A percentile compares a stretch with the other conserved stretches of the same genome.
phyloP scores from a whole-genome alignment of 345 rosid species.

The Salix suchowensis region DNA sequence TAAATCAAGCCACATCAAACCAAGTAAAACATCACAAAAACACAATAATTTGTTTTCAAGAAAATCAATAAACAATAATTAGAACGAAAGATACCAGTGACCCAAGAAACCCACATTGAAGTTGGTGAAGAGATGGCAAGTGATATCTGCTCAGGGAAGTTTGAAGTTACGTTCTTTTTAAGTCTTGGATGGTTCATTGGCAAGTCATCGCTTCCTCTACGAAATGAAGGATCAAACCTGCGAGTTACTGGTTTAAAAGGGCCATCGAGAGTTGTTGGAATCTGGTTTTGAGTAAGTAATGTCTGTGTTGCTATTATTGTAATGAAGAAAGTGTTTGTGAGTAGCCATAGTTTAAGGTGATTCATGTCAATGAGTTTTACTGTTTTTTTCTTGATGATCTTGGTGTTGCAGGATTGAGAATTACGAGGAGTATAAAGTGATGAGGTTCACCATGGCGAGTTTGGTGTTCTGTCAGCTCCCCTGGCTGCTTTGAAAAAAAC shows the following conservation, averaged over 20 bases:
- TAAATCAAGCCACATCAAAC: neutral
- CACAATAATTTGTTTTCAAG: neutral
- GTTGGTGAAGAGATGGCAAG: slow-evolving; percentile 64
- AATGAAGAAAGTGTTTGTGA: slow-evolving; percentile 5
- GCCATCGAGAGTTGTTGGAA: slow-evolving; percentile 72
- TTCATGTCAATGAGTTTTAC: neutral
- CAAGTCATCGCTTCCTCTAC: slow-evolving; percentile 73
- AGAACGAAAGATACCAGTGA: slow-evolving; percentile 50
- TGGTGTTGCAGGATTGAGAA: neutral
- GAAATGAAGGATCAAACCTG: slow-evolving; percentile 66
- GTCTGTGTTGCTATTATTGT: slow-evolving; percentile 5
- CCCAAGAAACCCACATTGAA: slow-evolving; percentile 91
- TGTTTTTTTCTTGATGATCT: neutral
- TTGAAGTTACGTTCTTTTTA: slow-evolving; percentile 47
- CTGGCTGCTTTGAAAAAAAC: no score
- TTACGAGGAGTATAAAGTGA: no score
- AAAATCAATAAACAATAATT: neutral
- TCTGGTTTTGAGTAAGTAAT: slow-evolving; percentile 7
- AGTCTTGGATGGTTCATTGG: slow-evolving; percentile 66
- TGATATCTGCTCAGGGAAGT: slow-evolving; percentile 69
- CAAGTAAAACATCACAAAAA: neutral
- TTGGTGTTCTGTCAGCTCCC: no score
- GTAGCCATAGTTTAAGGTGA: neutral
- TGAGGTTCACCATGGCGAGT: no score
- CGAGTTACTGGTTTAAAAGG: slow-evolving; percentile 66